A percentile compares a stretch with the other conserved stretches of the same genome.
These are phyloP conservation scores for Rubia peregrina DNA, from an alignment of 305 asterid genomes.

Conservation along the genomic window DNA sequence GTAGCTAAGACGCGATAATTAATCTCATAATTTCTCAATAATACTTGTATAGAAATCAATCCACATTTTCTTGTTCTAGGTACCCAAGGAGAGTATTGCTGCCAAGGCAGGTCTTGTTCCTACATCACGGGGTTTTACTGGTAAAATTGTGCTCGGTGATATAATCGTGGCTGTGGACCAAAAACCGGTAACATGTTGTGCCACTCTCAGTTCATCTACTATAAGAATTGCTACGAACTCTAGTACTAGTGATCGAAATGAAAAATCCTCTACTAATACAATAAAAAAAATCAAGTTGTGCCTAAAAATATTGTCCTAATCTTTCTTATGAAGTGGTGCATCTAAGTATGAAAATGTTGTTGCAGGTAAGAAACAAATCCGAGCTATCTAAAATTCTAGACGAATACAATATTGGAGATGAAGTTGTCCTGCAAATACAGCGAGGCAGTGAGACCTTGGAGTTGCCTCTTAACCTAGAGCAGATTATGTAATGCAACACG, in stretches of 20 bases:
- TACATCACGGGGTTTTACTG: slow-evolving; percentile 91
- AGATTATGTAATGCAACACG: slow-evolving; percentile 30
- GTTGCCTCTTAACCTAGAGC: slow-evolving; percentile 62
- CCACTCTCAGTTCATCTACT: background rate
- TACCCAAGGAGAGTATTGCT: slow-evolving; percentile 66
- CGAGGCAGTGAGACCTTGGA: slow-evolving; percentile 62
- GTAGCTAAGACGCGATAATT: slow-evolving; percentile 1
- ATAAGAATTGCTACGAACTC: background rate
- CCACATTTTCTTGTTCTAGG: slow-evolving; percentile 30
- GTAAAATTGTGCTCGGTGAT: slow-evolving; percentile 87
- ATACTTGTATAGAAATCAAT: background rate
- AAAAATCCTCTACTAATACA: background rate
- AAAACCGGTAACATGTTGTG: slow-evolving; percentile 51
- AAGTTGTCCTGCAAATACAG: slow-evolving; percentile 48
- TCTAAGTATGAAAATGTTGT: background rate
- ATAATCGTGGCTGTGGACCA: slow-evolving; percentile 68
- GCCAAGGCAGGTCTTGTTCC: slow-evolving; percentile 78
- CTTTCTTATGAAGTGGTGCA: background rate
- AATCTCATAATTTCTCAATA: slow-evolving; percentile 2
- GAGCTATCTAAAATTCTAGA: slow-evolving; percentile 62
- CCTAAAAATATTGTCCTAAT: background rate
- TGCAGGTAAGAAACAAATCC: slow-evolving; percentile 72
- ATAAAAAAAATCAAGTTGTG: background rate
- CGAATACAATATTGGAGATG: slow-evolving; percentile 65
- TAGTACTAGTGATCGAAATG: background rate